These are phyloP conservation scores for Sporothrix globosa DNA, from an alignment of 2,329 filamentous ascomycete genomes.

Conservation along the genomic window DNA sequence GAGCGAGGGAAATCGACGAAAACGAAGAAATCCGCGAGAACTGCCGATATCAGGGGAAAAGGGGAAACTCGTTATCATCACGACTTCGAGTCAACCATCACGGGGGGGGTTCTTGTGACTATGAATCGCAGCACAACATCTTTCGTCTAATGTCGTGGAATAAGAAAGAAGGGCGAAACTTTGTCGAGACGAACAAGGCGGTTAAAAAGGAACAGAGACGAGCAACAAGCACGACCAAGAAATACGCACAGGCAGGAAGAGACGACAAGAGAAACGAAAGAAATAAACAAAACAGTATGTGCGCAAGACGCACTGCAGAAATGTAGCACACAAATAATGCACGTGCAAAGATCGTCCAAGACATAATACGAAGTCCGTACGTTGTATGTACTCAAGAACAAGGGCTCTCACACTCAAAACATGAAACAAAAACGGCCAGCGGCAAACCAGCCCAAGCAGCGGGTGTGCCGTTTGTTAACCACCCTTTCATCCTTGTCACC, in stretches of 20 bases:
- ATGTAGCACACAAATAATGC: not conserved
- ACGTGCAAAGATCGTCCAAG: slow-evolving; percentile 8
- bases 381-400: not conserved
- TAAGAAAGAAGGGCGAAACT: not conserved
- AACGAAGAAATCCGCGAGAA: not conserved
- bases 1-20: not conserved
- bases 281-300: slow-evolving; percentile 10
- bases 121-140: not conserved
- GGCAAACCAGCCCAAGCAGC: not conserved
- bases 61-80: no score
- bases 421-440: slow-evolving; percentile 17
- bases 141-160: not conserved
- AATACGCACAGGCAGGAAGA: not conserved
- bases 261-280: not conserved
- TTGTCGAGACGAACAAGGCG: slow-evolving; percentile 21
- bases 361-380: no score
- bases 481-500: not conserved
- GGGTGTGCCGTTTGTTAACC: not conserved
- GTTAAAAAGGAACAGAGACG: not conserved
- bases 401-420: slow-evolving; percentile 12
- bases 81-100: no score
- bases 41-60: not conserved
- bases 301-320: slow-evolving; percentile 16
- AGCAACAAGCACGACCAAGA: not conserved
- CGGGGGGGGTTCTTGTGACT: not conserved